phyloP scores from a whole-genome alignment of 2,329 filamentous ascomycete species.

The Aureobasidium leucospermi region DNA sequence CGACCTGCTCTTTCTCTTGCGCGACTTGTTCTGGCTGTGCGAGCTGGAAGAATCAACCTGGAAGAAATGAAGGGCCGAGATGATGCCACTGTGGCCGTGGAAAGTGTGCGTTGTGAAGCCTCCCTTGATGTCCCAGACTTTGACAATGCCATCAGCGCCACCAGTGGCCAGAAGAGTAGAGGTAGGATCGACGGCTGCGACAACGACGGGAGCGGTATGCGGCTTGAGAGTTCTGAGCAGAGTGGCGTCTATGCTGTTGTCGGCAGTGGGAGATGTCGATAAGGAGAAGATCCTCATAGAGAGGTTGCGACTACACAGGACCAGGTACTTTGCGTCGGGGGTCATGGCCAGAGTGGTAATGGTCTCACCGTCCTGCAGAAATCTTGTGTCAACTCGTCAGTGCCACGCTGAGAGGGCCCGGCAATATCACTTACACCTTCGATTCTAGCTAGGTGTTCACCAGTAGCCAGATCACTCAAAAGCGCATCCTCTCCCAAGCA shows the following conservation, averaged over 20 bases:
- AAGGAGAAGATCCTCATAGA: slow-evolving; percentile 89
- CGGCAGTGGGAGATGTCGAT: slow-evolving; percentile 47
- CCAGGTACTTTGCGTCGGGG: slow-evolving; percentile 77
- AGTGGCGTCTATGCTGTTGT: slow-evolving; percentile 54
- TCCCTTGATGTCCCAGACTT: slow-evolving; percentile 89
- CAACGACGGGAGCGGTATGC: slow-evolving; percentile 82
- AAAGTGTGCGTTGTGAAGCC: slow-evolving; percentile 95
- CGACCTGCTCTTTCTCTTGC: slow-evolving; percentile 43
- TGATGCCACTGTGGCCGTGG: slow-evolving; percentile 81
- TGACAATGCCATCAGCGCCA: slow-evolving; percentile 85
- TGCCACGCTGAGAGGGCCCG: slow-evolving; percentile 17
- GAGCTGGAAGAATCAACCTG: slow-evolving; percentile 39
- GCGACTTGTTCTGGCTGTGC: slow-evolving; percentile 22
- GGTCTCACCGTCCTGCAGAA: slow-evolving; percentile 50
- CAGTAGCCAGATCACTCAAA: slow-evolving; percentile 75
- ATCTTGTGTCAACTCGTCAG: slow-evolving; percentile 33
- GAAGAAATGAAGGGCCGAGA: slow-evolving; percentile 90
- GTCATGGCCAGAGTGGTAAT: slow-evolving; percentile 78
- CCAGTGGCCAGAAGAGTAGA: slow-evolving; percentile 88
- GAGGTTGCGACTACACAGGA: slow-evolving; percentile 88
- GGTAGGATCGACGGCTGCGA: slow-evolving; percentile 75
- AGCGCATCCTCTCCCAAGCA: slow-evolving; percentile 88
- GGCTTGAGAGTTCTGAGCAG: slow-evolving; percentile 79
- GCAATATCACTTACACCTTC: slow-evolving; percentile 63
- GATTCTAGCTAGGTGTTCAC: slow-evolving; percentile 72